phyloP scores from a whole-genome alignment of 805 yeast genomes.

The Clavispora carvajalis region DNA sequence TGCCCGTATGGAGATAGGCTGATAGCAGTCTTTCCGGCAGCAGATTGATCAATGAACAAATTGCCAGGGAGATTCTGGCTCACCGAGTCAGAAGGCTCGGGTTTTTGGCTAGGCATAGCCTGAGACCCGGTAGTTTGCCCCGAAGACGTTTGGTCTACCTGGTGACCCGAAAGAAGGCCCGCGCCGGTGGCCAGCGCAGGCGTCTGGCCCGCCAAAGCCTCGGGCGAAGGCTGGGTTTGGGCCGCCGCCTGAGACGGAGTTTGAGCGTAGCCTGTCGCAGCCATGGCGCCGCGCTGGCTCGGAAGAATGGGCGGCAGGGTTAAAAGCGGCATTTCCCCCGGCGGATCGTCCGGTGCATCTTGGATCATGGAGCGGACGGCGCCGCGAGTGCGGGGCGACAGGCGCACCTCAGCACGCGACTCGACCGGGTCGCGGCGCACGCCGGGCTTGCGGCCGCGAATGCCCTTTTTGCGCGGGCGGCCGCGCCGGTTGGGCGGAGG shows the following conservation, averaged over 20 bases:
- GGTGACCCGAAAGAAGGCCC: too few relatives aligned
- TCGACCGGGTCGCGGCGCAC: slow-evolving; percentile 1
- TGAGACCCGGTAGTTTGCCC: too few relatives aligned
- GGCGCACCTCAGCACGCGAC: background rate
- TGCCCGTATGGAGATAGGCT: background rate
- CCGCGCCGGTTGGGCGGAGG: slow-evolving; percentile 12
- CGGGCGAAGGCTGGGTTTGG: background rate
- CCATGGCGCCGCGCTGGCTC: slow-evolving; percentile 8
- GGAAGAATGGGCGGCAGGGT: slow-evolving; percentile 12
- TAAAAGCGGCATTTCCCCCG: background rate
- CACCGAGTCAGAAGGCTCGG: too few relatives aligned
- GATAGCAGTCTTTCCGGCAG: too few relatives aligned
- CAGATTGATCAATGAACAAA: too few relatives aligned
- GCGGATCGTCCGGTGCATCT: background rate
- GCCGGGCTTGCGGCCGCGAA: slow-evolving; percentile 9
- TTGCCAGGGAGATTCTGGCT: too few relatives aligned
- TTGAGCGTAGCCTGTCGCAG: background rate
- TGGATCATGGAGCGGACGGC: background rate
- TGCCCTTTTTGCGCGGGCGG: slow-evolving; percentile 13
- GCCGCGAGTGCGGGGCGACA: background rate
- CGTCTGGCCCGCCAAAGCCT: too few relatives aligned
- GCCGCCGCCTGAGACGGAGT: background rate
- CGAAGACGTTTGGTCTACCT: too few relatives aligned
- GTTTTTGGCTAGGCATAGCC: too few relatives aligned
- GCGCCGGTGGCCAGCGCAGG: too few relatives aligned